Percentiles rank a stretch among this genome's conserved stretches.
Conservation (phyloP, 83 land plant genomes). For the Diphasiastrum complanatum region DNA sequence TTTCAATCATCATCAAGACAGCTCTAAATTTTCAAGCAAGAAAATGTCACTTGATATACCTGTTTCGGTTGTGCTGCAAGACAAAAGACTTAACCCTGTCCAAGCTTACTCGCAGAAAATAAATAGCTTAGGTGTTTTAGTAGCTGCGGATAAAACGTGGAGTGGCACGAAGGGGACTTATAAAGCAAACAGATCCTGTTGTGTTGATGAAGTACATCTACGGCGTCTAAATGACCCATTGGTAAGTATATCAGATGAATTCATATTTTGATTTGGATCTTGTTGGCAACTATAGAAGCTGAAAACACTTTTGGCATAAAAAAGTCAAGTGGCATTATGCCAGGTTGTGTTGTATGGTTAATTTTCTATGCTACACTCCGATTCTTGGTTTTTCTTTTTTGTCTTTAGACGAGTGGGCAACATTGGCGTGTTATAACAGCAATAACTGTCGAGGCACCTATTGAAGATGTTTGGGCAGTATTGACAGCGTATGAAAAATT, state of each 20-base stretch:
- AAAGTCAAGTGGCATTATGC: too few relatives aligned
- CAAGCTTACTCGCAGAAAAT: not conserved
- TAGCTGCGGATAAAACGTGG: slow-evolving; percentile 34
- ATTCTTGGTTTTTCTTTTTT: too few relatives aligned
- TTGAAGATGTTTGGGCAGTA: slow-evolving; percentile 80
- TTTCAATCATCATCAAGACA: slow-evolving; percentile 19
- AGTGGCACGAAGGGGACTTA: slow-evolving; percentile 58
- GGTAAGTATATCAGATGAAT: slow-evolving; percentile 34
- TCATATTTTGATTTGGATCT: not conserved
- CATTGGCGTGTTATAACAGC: slow-evolving; percentile 94
- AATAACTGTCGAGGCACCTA: slow-evolving; percentile 86
- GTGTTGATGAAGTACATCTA: slow-evolving; percentile 95
- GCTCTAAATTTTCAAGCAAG: slow-evolving; percentile 1
- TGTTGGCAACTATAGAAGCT: not conserved
- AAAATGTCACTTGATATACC: slow-evolving; percentile 1
- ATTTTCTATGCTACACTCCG: too few relatives aligned
- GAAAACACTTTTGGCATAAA: too few relatives aligned
- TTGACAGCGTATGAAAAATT: slow-evolving; percentile 79
- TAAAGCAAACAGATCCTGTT: slow-evolving; percentile 51
- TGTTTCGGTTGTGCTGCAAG: too few relatives aligned
- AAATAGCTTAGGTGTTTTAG: not conserved
- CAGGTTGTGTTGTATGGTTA: too few relatives aligned
- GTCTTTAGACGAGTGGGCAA: too few relatives aligned
- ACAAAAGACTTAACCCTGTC: not conserved
- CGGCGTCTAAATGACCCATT: slow-evolving; percentile 86